Percentiles rank a stretch among this genome's conserved stretches.
Conservation (phyloP, 257 asterid species). For the Prunella vulgaris region DNA sequence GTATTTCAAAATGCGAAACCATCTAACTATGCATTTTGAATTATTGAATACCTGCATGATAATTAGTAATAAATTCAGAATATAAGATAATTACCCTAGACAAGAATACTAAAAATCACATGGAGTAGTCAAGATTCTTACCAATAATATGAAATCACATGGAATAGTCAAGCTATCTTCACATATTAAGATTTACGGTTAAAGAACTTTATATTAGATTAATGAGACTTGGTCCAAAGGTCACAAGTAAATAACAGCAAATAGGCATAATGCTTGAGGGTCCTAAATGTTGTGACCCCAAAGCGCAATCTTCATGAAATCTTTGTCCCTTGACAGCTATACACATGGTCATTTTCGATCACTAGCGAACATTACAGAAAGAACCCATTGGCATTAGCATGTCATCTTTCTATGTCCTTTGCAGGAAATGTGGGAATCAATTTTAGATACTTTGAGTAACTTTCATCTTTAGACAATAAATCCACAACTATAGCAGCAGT, state of each 20-base stretch:
- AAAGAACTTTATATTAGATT: background rate
- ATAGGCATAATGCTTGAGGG: background rate
- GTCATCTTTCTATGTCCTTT: constrained; percentile 2
- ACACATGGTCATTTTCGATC: background rate
- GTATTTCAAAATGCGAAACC: background rate
- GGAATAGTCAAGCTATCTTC: constrained; percentile 1
- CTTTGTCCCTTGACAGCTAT: background rate
- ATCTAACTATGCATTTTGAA: background rate
- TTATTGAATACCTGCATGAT: constrained; percentile 3
- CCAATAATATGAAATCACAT: background rate
- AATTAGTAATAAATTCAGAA: background rate
- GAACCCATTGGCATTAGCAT: background rate
- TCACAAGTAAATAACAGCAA: background rate
- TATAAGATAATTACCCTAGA: background rate
- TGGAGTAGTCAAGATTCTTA: background rate
- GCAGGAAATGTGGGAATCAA: constrained; percentile 56
- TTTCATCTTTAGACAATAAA: constrained; percentile 57
- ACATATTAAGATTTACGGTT: background rate
- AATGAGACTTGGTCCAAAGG: background rate
- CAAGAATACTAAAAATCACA: background rate
- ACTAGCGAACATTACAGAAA: background rate
- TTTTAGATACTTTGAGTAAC: constrained; percentile 35
- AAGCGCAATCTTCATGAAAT: background rate
- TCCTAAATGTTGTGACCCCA: background rate
- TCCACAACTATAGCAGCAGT: constrained; percentile 52